phyloP scores from a whole-genome alignment of 1,284 basidiomycete genomes.

The Heterobasidion annosum region DNA sequence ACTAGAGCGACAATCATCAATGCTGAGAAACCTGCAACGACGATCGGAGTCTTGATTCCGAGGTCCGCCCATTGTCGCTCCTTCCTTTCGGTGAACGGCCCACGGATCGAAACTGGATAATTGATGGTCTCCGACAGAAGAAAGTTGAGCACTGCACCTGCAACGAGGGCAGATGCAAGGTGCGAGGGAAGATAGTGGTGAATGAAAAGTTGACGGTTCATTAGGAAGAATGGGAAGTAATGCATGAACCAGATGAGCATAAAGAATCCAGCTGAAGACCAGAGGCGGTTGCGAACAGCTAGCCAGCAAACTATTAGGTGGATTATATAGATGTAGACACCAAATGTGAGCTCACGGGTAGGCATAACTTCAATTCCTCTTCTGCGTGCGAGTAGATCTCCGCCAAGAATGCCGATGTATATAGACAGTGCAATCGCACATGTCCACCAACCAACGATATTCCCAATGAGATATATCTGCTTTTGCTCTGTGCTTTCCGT shows the following conservation, averaged over 20 bases:
- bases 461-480: constrained; percentile 97
- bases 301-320: constrained; percentile 2
- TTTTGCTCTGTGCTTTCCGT: constrained; percentile 76
- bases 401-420: constrained; percentile 83
- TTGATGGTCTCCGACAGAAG: constrained; percentile 89
- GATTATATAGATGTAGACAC: too few relatives aligned
- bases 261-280: constrained; percentile 96
- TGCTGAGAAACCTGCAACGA: constrained; percentile 51
- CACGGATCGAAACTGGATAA: constrained; percentile 73
- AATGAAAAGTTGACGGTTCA: constrained; percentile 94
- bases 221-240: constrained; percentile 97
- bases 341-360: constrained; percentile 38
- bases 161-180: constrained; percentile 84
- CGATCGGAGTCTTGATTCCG: constrained; percentile 56
- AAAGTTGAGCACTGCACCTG: constrained; percentile 90
- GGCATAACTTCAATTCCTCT: constrained; percentile 83
- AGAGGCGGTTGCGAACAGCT: constrained; percentile 87
- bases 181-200: constrained; percentile 98
- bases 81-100: constrained; percentile 50
- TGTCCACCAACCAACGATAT: constrained; percentile 92
- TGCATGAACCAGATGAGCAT: constrained; percentile 91
- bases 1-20: constrained; percentile 61
- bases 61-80: constrained; percentile 65
- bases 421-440: constrained; percentile 81
- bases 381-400: constrained; percentile 83